phyloP scores from a whole-genome alignment of 2,329 filamentous ascomycete genomes.

The Penicillium aurantiogriseum region DNA sequence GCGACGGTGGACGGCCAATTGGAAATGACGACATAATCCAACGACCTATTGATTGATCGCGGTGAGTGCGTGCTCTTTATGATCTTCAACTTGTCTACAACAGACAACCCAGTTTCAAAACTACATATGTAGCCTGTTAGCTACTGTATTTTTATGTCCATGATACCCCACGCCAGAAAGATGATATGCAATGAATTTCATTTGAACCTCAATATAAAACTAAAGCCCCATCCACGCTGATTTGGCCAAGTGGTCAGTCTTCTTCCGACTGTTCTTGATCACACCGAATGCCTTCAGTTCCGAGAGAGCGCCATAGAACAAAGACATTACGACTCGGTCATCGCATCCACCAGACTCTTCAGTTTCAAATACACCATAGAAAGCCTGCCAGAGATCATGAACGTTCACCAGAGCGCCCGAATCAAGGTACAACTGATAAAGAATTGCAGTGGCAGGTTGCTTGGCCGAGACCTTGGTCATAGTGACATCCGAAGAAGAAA shows the following conservation, averaged over 20 bases:
- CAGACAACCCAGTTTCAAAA: background rate
- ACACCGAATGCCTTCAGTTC: conserved; percentile 84
- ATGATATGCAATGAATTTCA: conserved; percentile 12
- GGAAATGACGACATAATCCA: conserved; percentile 77
- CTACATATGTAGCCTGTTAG: background rate
- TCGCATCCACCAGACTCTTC: conserved; percentile 33
- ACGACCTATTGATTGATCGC: conserved; percentile 38
- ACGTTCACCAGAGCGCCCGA: conserved; percentile 61
- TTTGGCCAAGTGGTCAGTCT: conserved; percentile 88
- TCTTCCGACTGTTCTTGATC: conserved; percentile 85
- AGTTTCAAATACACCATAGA: conserved; percentile 52
- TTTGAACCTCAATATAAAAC: conserved; percentile 9
- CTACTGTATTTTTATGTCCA: conserved; percentile 19
- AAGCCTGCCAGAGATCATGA: conserved; percentile 61
- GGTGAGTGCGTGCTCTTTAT: background rate
- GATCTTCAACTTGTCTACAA: background rate
- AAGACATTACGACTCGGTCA: conserved; percentile 53
- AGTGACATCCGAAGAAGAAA: conserved; percentile 45
- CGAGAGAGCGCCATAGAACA: conserved; percentile 82
- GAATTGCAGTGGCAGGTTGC: conserved; percentile 58
- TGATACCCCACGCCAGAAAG: conserved; percentile 33
- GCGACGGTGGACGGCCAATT: conserved; percentile 75
- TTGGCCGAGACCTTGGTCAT: conserved; percentile 46
- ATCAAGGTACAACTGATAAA: conserved; percentile 64
- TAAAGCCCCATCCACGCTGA: conserved; percentile 68